A percentile compares a stretch with the other conserved stretches of the same genome.
Evolutionary conservation across 805 yeast genomes (phyloP).

Genomic region (Ogataea pilisensis): DNA sequence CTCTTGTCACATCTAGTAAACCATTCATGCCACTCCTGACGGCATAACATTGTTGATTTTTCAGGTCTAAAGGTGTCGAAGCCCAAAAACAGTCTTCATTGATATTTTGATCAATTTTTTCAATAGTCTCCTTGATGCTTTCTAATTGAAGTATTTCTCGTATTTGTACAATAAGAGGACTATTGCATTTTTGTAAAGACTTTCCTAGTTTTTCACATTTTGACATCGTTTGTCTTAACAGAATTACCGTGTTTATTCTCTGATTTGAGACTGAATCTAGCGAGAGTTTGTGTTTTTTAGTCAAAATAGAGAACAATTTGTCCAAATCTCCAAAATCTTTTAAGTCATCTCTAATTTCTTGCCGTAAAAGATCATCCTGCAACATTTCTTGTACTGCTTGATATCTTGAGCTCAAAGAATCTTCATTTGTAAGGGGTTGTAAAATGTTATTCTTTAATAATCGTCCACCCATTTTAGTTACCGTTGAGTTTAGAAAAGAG

Average conservation of each 20-base stretch:
- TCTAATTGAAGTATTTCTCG: conserved; percentile 25
- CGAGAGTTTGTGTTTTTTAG: conserved; percentile 22
- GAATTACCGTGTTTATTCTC: conserved; percentile 37
- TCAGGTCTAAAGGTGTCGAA: conserved; percentile 33
- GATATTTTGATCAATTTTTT: conserved; percentile 29
- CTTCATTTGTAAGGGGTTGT: conserved; percentile 43
- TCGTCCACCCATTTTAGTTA: conserved; percentile 45
- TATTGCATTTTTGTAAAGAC: conserved; percentile 11
- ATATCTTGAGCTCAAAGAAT: conserved; percentile 33
- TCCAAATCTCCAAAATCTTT: conserved; percentile 37
- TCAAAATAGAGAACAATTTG: conserved; percentile 35
- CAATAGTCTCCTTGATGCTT: conserved; percentile 20
- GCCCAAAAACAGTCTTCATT: conserved; percentile 45
- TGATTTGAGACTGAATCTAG: conserved; percentile 25
- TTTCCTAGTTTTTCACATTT: conserved; percentile 16
- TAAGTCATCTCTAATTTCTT: conserved; percentile 21
- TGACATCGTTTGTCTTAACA: conserved; percentile 35
- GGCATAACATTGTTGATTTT: conserved; percentile 42
- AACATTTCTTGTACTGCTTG: conserved; percentile 36
- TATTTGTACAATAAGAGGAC: conserved; percentile 23
- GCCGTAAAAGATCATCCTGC: conserved; percentile 10
- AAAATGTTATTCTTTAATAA: conserved; percentile 37
- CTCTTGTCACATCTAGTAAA: conserved; percentile 40
- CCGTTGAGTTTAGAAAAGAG: conserved; percentile 35
- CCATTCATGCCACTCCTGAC: conserved; percentile 43